phyloP scores from a whole-genome alignment of 192 early-diverging fungal species.

The Coemansia sp. region DNA sequence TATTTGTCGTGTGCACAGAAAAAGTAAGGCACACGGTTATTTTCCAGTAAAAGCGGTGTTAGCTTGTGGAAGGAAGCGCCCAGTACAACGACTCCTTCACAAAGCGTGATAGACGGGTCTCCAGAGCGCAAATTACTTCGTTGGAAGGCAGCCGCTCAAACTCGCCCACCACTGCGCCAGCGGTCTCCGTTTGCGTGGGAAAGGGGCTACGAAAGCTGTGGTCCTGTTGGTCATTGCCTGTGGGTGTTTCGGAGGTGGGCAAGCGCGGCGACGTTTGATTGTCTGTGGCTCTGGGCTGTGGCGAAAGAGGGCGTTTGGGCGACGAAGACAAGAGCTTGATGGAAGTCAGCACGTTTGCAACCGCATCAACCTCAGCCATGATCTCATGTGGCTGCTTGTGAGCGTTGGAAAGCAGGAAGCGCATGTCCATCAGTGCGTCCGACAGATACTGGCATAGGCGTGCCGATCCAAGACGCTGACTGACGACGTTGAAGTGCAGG shows the following conservation, averaged over 20 bases:
- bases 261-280: not conserved
- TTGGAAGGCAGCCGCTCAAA: conserved; percentile 49
- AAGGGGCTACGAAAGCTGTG: conserved; percentile 29
- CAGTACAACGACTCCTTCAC: conserved; percentile 51
- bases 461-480: conserved; percentile 49
- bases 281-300: conserved; percentile 2
- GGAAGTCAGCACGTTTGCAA: conserved; percentile 45
- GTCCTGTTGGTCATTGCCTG: not conserved
- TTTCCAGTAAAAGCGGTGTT: not conserved
- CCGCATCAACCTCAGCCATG: conserved; percentile 51
- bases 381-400: conserved; percentile 56
- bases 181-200: conserved; percentile 7
- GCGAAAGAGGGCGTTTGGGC: conserved; percentile 20
- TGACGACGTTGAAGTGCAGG: conserved; percentile 56
- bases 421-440: conserved; percentile 73
- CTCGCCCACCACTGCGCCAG: conserved; percentile 39
- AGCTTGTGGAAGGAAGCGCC: conserved; percentile 47
- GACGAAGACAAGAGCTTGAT: conserved; percentile 49
- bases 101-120: conserved; percentile 52
- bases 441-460: conserved; percentile 61
- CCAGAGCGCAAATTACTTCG: conserved; percentile 52
- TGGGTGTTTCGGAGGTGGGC: not conserved
- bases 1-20: no score
- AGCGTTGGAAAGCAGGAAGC: conserved; percentile 50
- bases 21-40: no score